Conservation (phyloP, 2,329 filamentous ascomycete species). For the Alternaria alternata region DNA sequence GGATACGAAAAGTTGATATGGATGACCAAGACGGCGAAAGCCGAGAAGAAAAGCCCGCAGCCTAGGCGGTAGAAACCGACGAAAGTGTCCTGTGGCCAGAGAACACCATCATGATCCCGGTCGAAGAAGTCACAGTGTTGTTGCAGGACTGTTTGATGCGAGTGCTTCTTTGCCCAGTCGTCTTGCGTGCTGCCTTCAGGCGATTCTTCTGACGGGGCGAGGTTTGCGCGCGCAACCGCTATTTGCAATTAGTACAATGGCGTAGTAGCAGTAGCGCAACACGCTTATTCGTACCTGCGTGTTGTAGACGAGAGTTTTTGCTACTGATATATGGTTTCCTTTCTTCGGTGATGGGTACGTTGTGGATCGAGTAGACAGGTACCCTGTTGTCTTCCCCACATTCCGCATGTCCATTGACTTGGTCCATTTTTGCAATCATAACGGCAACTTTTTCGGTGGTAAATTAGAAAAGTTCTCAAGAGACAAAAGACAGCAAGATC, state of each 20-base stretch:
- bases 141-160: conserved; percentile 58
- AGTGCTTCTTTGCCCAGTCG: conserved; percentile 50
- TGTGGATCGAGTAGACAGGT: conserved; percentile 14
- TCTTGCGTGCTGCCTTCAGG: conserved; percentile 55
- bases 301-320: conserved; percentile 15
- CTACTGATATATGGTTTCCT: conserved; percentile 21
- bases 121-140: conserved; percentile 65
- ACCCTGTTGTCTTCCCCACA: conserved; percentile 2
- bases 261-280: background rate
- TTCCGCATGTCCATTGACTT: background rate
- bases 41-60: conserved; percentile 55
- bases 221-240: conserved; percentile 54
- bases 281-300: conserved; percentile 17
- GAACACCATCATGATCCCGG: conserved; percentile 60
- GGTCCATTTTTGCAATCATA: conserved; percentile 13
- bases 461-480: background rate
- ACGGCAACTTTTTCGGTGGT: background rate
- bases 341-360: conserved; percentile 20
- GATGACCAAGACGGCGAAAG: conserved; percentile 58
- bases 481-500: background rate
- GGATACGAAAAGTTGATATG: conserved; percentile 61
- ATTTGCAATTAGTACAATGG: background rate
- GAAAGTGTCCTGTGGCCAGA: conserved; percentile 63
- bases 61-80: conserved; percentile 57
- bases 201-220: conserved; percentile 50